Base-by-base conservation (phyloP, 495 filamentous ascomycete genomes). In the Astrocystis sublimbata region DNA sequence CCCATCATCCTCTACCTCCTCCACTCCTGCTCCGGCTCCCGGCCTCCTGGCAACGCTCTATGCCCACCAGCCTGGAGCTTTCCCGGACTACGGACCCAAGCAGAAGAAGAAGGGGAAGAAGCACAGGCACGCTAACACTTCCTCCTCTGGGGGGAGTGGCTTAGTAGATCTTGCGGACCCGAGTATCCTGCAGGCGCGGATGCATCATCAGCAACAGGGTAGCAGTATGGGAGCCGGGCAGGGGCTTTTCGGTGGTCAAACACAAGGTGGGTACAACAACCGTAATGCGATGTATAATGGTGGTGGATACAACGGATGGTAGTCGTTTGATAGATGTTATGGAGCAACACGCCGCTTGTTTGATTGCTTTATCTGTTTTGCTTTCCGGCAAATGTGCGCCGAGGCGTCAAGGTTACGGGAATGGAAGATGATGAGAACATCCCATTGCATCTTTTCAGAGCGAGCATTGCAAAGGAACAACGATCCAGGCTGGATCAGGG, bases 91-190 rank as follows among this genome's bases (percentile, higher is more conserved):
- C 83, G 89, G 86, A 79, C 85, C 87, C 82, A 96, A 96, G 88
- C 89, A 92, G 86, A 96, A 94, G 90, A 96, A 96, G 90, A 96
- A 96, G 90, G 92, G 91, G 86, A 96, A 96, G 88, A 94, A 96
- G 89, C 92, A 96, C 82, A 96, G 92, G 88, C 92, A 96, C 89
- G 92, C 92, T 94, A 96, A 96, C 90, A 96, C 92, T 93, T 96
- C 92, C 90, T 94, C 92, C 87, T 93, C 91, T 85, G 91, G 91
- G 85, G 92, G 92, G 83, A 86, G 87, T 88, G 92, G 89, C 85
- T 86, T 96, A 92, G 92, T 96, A 83, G 92, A 97, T 93, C 90
- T 96, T 92, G 90, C 90, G 83, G 92, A 97, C 90, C 92, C 93
- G 82, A 97, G 92, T 85, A 96, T 98, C 84, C 87, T 99, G 84